These are phyloP conservation scores for Oropetium thomaeum DNA, from an alignment of 176 grass and related monocot genomes.

Conservation along the genomic window DNA sequence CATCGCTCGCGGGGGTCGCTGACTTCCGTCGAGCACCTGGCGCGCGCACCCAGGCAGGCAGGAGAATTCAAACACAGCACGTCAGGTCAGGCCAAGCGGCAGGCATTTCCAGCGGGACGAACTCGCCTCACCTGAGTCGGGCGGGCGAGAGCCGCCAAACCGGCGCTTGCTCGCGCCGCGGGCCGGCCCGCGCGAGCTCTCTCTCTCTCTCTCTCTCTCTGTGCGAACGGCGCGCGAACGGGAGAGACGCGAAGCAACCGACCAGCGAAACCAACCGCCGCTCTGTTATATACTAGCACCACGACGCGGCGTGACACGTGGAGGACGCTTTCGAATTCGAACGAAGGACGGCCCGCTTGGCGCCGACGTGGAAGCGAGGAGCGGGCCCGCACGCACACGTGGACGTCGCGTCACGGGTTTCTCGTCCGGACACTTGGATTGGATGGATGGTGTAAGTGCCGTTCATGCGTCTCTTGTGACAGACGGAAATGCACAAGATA, in stretches of 20 bases:
- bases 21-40: slow-evolving; percentile 38
- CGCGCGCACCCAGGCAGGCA: neutral
- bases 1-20: neutral
- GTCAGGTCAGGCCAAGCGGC: no score
- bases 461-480: neutral
- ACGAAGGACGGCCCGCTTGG: neutral
- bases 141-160: neutral
- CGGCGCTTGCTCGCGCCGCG: neutral
- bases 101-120: no score
- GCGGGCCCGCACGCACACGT: neutral
- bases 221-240: neutral
- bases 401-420: neutral
- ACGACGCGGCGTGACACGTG: neutral
- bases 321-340: neutral
- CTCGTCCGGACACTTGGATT: neutral
- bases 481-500: no score
- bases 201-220: neutral
- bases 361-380: neutral
- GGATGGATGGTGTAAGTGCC: neutral
- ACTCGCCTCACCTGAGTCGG: neutral
- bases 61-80: neutral
- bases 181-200: neutral
- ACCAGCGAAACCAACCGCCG: neutral
- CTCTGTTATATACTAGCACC: neutral
- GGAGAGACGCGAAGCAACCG: neutral